Base-by-base conservation (phyloP, 257 asterid genomes). In the Echium plantagineum region DNA sequence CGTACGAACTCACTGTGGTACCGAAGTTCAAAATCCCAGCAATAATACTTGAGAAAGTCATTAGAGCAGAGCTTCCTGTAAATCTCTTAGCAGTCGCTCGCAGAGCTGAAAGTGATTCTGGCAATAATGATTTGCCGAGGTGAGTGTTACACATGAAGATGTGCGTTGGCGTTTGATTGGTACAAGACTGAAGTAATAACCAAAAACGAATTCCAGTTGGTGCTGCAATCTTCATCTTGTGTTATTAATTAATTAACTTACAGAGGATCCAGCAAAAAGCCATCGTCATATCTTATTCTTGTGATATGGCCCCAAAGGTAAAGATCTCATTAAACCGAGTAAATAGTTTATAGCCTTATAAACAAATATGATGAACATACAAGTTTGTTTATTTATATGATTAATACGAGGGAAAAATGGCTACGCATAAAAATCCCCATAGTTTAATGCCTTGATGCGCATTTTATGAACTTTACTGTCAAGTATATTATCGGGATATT, bases 21-120 rank as follows among this genome's bases (percentile, higher is more conserved):
- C 98, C 95, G n/a, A 80, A 85, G 60, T 90, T 90, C 83, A 90
- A 79, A 75, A 87, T 90, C 75, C 96, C 98, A 18, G 91, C 96
- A 49, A 85, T 87, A 69, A 83, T 90, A 82, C 81, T 90, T 66
- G 96, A 87, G 84, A 80, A 89, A 75, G 88, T 90, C 61, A 83
- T 90, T 68, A 67, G 87, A 68, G 87, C 98, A 48, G 96, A 90
- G 73, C 98, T 90, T 78, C 98, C 98, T 0, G 85, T 81, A 64
- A 90, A 90, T 75, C 96, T 85, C 64, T 86, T 74, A 55, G 95
- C 96, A 28, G 61, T 91, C 64, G 96, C 95, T 56, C 78, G 80
- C 71, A 78, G 90, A 81, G 87, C 96, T 9, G 98, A 91, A 76
- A 78, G 81, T 71, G 75, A 59, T 66, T 83, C 77, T 46, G 72